A percentile compares a stretch with the other conserved stretches of the same genome.
These are phyloP conservation scores for Porodaedalea pini DNA, from an alignment of 1,284 basidiomycete genomes.

Conservation along the genomic window DNA sequence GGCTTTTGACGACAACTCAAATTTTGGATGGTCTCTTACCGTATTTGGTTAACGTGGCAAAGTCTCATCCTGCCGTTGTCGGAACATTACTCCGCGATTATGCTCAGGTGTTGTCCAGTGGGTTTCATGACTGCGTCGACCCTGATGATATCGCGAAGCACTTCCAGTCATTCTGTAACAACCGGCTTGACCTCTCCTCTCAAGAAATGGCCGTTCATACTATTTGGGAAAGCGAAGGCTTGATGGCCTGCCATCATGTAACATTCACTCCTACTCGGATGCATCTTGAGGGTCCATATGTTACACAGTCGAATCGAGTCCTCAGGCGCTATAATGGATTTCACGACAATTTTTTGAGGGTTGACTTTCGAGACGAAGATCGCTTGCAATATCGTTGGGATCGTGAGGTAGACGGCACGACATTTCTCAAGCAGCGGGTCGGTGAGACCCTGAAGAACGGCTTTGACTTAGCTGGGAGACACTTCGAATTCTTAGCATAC, in stretches of 20 bases:
- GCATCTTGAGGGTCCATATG: conserved; percentile 67
- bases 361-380: conserved; percentile 78
- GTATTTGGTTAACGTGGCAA: conserved; percentile 40
- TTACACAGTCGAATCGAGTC: conserved; percentile 61
- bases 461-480: conserved; percentile 62
- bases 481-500: conserved; percentile 73
- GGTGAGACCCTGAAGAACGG: conserved; percentile 61
- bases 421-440: conserved; percentile 58
- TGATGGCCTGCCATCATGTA: conserved; percentile 54
- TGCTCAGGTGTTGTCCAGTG: conserved; percentile 30
- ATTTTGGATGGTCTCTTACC: conserved; percentile 42
- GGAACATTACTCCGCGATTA: conserved; percentile 52
- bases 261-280: conserved; percentile 71
- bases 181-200: background rate
- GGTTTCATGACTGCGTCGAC: background rate
- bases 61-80: conserved; percentile 31
- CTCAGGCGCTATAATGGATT: conserved; percentile 59
- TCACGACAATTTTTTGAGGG: conserved; percentile 66
- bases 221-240: conserved; percentile 32
- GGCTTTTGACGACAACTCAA: conserved; percentile 53
- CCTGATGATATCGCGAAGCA: conserved; percentile 37
- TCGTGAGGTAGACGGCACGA: conserved; percentile 54
- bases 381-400: conserved; percentile 64
- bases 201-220: conserved; percentile 17
- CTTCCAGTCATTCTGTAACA: conserved; percentile 36